phyloP scores from a whole-genome alignment of 768 basidiomycete species.

The Dentipellis sp. region DNA sequence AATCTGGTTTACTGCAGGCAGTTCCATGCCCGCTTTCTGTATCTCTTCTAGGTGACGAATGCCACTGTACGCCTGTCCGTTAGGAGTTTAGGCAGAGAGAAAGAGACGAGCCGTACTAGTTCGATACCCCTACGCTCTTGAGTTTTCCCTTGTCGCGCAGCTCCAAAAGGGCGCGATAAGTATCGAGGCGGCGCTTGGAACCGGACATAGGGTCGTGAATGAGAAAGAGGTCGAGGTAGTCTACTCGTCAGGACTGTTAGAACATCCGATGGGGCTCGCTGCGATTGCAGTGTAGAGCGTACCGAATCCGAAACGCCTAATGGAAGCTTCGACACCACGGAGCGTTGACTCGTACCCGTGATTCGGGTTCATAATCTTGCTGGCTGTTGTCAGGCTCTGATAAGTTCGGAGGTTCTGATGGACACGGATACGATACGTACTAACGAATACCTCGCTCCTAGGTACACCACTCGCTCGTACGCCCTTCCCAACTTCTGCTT shows the following conservation, averaged over 20 bases:
- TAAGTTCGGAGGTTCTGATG: too few species aligned
- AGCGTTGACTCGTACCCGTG: conserved; percentile 5
- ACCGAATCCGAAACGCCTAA: conserved; percentile 2
- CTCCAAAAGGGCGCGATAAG: conserved; percentile 62
- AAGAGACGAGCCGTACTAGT: conserved; percentile 47
- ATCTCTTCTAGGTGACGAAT: conserved; percentile 73
- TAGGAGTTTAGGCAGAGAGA: not conserved
- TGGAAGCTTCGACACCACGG: conserved; percentile 4
- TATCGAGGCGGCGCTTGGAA: conserved; percentile 49
- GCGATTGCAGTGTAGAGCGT: not conserved
- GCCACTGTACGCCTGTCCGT: conserved; percentile 32
- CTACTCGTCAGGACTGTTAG: conserved; percentile 20
- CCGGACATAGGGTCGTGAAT: conserved; percentile 70
- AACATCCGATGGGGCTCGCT: not conserved
- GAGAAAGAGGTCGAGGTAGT: conserved; percentile 66
- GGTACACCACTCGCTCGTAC: conserved; percentile 45
- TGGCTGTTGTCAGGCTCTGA: conserved; percentile 3
- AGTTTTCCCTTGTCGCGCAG: conserved; percentile 56
- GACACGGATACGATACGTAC: conserved; percentile 28
- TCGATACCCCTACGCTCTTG: conserved; percentile 68
- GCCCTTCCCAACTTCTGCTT: conserved; percentile 51
- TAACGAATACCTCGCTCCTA: conserved; percentile 59
- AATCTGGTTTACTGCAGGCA: conserved; percentile 74
- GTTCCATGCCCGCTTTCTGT: conserved; percentile 44
- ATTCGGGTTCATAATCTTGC: conserved; percentile 11